A percentile compares a stretch with the other conserved stretches of the same genome.
Evolutionary conservation across 352 stramenopile species (phyloP).

Genomic region (Phytophthora melonis): DNA sequence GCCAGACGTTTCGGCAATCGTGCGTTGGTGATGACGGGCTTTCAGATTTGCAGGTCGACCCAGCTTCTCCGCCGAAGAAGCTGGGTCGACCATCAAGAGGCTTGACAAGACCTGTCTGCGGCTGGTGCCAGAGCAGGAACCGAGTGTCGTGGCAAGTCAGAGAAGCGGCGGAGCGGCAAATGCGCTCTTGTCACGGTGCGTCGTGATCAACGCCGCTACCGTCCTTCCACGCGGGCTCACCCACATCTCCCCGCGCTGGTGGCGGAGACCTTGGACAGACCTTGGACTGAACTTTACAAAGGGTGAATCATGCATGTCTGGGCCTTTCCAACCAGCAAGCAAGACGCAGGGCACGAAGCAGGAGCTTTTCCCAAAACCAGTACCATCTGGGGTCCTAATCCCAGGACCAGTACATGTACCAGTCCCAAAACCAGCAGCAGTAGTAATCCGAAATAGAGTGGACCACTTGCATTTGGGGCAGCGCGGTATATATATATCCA

Average conservation of each 20-base stretch:
- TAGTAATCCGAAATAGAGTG: too few relatives aligned
- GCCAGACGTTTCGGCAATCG: slow-evolving; percentile 33
- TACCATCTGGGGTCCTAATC: too few relatives aligned
- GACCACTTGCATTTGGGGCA: too few relatives aligned
- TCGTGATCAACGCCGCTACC: neutral
- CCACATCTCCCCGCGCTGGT: too few relatives aligned
- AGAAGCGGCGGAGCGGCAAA: slow-evolving; percentile 15
- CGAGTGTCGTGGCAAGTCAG: slow-evolving; percentile 24
- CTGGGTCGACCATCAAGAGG: too few relatives aligned
- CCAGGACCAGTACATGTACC: too few relatives aligned
- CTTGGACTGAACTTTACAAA: neutral
- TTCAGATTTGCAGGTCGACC: slow-evolving; percentile 30
- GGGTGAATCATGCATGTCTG: too few relatives aligned
- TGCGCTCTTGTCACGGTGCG: neutral
- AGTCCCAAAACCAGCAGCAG: too few relatives aligned
- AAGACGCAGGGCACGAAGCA: too few relatives aligned
- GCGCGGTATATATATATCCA: too few relatives aligned
- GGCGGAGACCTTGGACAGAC: neutral
- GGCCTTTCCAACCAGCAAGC: too few relatives aligned
- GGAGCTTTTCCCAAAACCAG: too few relatives aligned
- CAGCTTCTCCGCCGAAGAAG: slow-evolving; percentile 5
- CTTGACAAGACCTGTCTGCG: slow-evolving; percentile 25
- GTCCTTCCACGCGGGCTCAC: neutral
- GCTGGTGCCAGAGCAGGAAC: slow-evolving; percentile 11
- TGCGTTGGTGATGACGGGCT: slow-evolving; percentile 24